Percentiles rank a stretch among this genome's conserved stretches.
phyloP scores from a whole-genome alignment of 2,329 filamentous ascomycete genomes.

The Diaporthe capsici region DNA sequence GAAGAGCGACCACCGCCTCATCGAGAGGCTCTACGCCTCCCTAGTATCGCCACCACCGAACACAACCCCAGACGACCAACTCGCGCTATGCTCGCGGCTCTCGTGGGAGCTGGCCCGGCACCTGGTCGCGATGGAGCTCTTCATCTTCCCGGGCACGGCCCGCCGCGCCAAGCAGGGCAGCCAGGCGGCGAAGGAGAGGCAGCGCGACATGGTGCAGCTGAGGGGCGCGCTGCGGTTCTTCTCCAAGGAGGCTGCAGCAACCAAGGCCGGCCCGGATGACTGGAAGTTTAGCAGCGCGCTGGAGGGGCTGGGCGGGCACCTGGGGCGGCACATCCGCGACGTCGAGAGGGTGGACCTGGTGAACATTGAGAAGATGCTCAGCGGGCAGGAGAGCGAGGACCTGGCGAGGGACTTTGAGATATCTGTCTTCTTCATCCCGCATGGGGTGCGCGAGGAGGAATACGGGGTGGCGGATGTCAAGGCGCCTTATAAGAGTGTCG shows the following conservation, averaged over 20 bases:
- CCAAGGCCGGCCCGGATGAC: neutral
- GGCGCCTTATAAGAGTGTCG: constrained; percentile 28
- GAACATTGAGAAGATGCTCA: constrained; percentile 32
- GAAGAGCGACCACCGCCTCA: constrained; percentile 38
- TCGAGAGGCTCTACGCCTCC: constrained; percentile 33
- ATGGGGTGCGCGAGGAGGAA: neutral
- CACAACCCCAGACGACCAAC: neutral
- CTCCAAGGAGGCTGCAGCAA: neutral
- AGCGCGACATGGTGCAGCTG: constrained; percentile 10
- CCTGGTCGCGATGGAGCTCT: constrained; percentile 34
- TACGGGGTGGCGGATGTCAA: neutral
- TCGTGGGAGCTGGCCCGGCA: constrained; percentile 40
- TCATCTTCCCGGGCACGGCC: constrained; percentile 38
- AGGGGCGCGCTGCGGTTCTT: neutral
- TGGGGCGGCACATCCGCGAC: constrained; percentile 27
- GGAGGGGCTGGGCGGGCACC: neutral
- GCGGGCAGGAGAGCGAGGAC: constrained; percentile 34
- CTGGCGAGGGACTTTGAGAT: constrained; percentile 35
- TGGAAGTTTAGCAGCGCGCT: neutral
- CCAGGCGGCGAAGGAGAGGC: constrained; percentile 7
- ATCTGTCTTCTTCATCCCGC: constrained; percentile 23
- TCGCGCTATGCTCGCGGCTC: constrained; percentile 21
- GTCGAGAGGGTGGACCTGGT: constrained; percentile 38
- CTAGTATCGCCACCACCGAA: neutral
- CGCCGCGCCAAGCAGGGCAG: constrained; percentile 30